Percentiles rank a stretch among this genome's conserved stretches.
phyloP scores from a whole-genome alignment of 495 filamentous ascomycete species.

The Penicillium paxilli region DNA sequence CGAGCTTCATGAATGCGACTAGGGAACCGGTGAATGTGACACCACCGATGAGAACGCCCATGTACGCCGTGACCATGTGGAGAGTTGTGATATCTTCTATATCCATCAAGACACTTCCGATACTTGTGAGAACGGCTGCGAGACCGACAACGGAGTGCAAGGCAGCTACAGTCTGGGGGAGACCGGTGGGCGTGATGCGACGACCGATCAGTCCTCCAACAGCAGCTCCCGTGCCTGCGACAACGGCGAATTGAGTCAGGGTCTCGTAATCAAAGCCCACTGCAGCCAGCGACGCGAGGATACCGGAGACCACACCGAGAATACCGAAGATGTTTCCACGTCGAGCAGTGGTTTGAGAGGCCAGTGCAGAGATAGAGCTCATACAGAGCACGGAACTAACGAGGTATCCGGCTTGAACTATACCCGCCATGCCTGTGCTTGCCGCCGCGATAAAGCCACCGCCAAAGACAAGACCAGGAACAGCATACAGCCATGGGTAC shows the following conservation, averaged over 20 bases:
- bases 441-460: constrained; percentile 76
- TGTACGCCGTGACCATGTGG: constrained; percentile 75
- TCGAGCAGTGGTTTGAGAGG: constrained; percentile 73
- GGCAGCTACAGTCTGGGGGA: constrained; percentile 80
- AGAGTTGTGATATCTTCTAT: constrained; percentile 65
- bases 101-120: constrained; percentile 74
- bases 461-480: constrained; percentile 71
- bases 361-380: constrained; percentile 67
- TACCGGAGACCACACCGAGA: constrained; percentile 73
- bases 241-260: constrained; percentile 66
- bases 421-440: constrained; percentile 71
- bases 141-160: constrained; percentile 82
- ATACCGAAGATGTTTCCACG: constrained; percentile 81
- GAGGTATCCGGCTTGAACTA: constrained; percentile 79
- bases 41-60: constrained; percentile 77
- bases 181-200: constrained; percentile 75
- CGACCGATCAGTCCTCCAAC: constrained; percentile 70
- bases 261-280: constrained; percentile 76
- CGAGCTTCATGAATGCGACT: constrained; percentile 78
- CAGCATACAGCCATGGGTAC: constrained; percentile 78
- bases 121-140: constrained; percentile 77
- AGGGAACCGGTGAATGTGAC: constrained; percentile 84
- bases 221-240: constrained; percentile 68
- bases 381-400: constrained; percentile 79
- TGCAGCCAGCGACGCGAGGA: constrained; percentile 72